These are phyloP conservation scores for Cyberlindnera sargentensis DNA, from an alignment of 805 yeast species.

Conservation along the genomic window DNA sequence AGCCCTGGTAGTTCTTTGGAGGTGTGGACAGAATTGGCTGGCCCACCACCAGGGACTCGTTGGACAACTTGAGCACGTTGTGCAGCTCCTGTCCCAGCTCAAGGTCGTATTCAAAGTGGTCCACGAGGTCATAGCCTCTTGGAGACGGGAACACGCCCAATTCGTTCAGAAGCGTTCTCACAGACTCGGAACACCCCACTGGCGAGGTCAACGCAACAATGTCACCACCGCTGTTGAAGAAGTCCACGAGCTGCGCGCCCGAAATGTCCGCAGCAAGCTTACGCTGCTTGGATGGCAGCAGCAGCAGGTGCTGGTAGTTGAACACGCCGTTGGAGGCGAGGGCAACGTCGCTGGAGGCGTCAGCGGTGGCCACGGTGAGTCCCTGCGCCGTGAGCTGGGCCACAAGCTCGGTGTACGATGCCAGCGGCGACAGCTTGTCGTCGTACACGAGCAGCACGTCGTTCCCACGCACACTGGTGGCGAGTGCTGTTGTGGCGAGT, in stretches of 20 bases:
- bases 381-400: conserved; percentile 22
- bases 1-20: conserved; percentile 37
- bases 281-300: conserved; percentile 53
- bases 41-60: conserved; percentile 12
- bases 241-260: conserved; percentile 47
- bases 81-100: conserved; percentile 23
- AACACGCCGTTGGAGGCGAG: conserved; percentile 38
- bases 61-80: conserved; percentile 15
- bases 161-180: conserved; percentile 64
- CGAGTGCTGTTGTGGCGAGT: conserved; percentile 3
- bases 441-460: conserved; percentile 18
- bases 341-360: conserved; percentile 18
- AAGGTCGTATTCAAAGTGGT: conserved; percentile 46
- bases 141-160: conserved; percentile 84
- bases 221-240: conserved; percentile 65
- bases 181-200: conserved; percentile 46
- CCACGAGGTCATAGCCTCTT: conserved; percentile 54
- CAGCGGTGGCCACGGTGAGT: conserved; percentile 26
- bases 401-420: conserved; percentile 8
- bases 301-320: conserved; percentile 46
- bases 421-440: conserved; percentile 17
- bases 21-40: conserved; percentile 21
- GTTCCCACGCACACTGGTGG: conserved; percentile 8
- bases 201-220: conserved; percentile 56
- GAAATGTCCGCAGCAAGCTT: conserved; percentile 33